Evolutionary conservation across 306 rosid species (phyloP).

Genomic region (Prunus padus): DNA sequence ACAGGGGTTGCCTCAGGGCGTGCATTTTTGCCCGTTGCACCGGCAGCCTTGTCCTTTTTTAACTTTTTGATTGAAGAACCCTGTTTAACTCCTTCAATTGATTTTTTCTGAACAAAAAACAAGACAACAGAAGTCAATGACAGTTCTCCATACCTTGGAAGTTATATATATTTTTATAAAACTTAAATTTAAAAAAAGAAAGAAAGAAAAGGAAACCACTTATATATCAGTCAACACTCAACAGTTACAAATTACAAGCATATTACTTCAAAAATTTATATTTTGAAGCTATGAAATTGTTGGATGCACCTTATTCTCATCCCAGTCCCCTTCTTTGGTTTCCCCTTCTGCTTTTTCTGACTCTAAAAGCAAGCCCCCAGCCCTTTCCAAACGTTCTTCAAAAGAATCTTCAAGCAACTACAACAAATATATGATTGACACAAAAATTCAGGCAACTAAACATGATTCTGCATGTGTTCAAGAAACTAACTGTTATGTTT

Average conservation of each 20-base stretch:
- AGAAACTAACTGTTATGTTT: neutral
- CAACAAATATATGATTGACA: slow-evolving; percentile 10
- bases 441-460: slow-evolving; percentile 15
- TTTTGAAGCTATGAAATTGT: slow-evolving; percentile 8
- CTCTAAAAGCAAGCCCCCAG: slow-evolving; percentile 70
- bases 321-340: slow-evolving; percentile 74
- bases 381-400: slow-evolving; percentile 84
- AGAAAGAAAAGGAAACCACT: neutral
- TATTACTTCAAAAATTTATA: neutral
- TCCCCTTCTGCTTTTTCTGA: slow-evolving; percentile 90
- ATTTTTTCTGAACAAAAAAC: slow-evolving; percentile 64
- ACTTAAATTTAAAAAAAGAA: no score
- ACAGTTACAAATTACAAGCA: slow-evolving; percentile 7
- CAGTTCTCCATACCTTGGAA: slow-evolving; percentile 10
- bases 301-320: slow-evolving; percentile 72
- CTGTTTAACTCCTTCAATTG: slow-evolving; percentile 83
- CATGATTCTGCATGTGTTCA: neutral
- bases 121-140: slow-evolving; percentile 15
- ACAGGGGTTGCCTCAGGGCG: slow-evolving; percentile 61
- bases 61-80: slow-evolving; percentile 80
- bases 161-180: no score
- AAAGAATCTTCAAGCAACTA: slow-evolving; percentile 93
- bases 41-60: slow-evolving; percentile 81
- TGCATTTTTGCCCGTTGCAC: slow-evolving; percentile 64
- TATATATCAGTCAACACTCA: neutral